Percentiles rank a stretch among this genome's conserved stretches.
Evolutionary conservation across 2,329 filamentous ascomycete species (phyloP).

Genomic region (Hymenotorrendiella dingleyae): DNA sequence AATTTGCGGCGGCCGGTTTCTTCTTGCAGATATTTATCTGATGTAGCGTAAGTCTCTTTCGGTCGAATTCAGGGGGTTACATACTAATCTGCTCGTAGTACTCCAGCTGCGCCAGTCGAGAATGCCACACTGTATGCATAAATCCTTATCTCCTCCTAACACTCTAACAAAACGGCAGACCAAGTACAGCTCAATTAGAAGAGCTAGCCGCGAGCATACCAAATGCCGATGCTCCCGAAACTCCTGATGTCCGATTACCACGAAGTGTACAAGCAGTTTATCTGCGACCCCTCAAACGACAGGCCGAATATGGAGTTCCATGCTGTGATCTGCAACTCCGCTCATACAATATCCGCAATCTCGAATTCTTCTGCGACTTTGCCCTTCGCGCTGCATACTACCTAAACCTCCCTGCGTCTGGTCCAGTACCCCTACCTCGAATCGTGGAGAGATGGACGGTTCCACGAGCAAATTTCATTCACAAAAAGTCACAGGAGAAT

Average conservation of each 20-base stretch:
- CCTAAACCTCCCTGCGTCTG: conserved; percentile 76
- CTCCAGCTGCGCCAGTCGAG: not conserved
- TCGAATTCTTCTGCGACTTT: conserved; percentile 94
- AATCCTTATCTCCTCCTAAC: not conserved
- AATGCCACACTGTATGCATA: not conserved
- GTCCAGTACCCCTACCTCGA: conserved; percentile 78
- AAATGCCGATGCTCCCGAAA: not conserved
- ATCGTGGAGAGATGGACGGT: conserved; percentile 94
- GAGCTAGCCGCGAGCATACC: no score
- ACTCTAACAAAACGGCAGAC: conserved; percentile 6
- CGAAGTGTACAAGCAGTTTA: conserved; percentile 81
- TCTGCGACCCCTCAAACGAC: conserved; percentile 73
- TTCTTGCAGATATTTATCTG: conserved; percentile 8
- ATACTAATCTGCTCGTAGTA: conserved; percentile 4
- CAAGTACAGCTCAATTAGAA: conserved; percentile 3
- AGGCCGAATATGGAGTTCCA: conserved; percentile 69
- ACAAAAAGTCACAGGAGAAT: conserved; percentile 97
- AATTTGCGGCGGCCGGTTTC: not conserved
- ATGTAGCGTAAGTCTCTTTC: conserved; percentile 4
- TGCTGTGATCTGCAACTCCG: conserved; percentile 88
- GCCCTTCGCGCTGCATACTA: conserved; percentile 93
- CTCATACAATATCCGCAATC: conserved; percentile 81
- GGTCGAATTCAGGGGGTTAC: not conserved
- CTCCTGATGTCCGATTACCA: conserved; percentile 51
- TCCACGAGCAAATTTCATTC: conserved; percentile 80